Evolutionary conservation across 371 early-diverging fungal genomes (phyloP), one percentile per base, ranked within the genome.

Genomic region (Haplosporangium sp.): DNA sequence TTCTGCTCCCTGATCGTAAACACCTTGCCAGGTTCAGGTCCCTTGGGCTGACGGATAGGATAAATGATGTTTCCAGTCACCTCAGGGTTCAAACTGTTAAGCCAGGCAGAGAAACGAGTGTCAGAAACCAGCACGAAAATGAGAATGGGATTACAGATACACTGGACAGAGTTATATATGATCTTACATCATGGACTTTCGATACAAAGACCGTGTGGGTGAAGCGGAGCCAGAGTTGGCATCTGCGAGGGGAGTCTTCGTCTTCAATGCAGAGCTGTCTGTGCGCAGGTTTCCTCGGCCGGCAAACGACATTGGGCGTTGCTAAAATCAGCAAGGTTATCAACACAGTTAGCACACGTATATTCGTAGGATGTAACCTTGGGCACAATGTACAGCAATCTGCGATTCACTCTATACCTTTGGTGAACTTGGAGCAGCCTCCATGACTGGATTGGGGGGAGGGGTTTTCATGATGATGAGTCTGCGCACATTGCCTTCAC

Each of bases 11-110:
- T 55, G 46, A 77, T 62, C 1, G 86, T 84, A 73, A 87, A 87
- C 40, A 85, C 83, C 45, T 84, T 86, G 63, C 82, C 87, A 14
- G 85, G 86, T 55, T 88, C 88, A 16, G 90, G 90, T 14, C 89
- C 88, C 20, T 83, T 80, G 48, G 90, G 90, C 55, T 89, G 89
- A 50, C 90, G 86, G 64, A 89, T 84, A 46, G 90, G 90, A 57
- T 84, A 85, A 43, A 89, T 83, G 54, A 80, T 67, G 48, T 70
- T 80, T 62, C 65, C 65, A 20, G 59, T 58, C 36, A 51, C 12
- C 18, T 69, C 70, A 5, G 77, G 67, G 18, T 36, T 69, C 54
- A 74, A 40, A 20, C 69, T 68, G 51, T 46, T 9, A 45, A 36
- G 11, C 1, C 37, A 36, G 20, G 13, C 7, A 14, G 41, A 4